Evolutionary conservation across 2,329 filamentous ascomycete species (phyloP), one percentile per base, ranked within the genome.

Genomic region (Penicillium sclerotigenum): DNA sequence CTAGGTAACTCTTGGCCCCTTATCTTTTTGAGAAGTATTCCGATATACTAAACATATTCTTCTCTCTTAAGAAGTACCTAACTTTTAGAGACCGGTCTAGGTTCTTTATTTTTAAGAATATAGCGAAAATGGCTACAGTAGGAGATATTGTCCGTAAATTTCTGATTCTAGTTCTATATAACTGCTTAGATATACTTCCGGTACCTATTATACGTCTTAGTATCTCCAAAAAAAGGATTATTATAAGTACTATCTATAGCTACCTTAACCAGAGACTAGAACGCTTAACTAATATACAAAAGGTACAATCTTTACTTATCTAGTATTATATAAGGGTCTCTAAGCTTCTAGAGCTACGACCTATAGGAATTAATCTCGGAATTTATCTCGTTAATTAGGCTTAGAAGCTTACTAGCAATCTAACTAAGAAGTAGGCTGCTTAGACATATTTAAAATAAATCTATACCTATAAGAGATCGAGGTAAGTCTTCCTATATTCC

Each of bases 1-100:
- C 85, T 83, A 0, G 83, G 82, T 0, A 89, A 70, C 64, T 89
- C 86, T 5, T 79, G 71, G 0, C 79, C 81, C 26, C 83, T 75
- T 5, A 69, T 78, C 36, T 72, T 72, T 24, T 68, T 59, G 48
- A 83, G 69, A 3, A 77, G 69, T 0, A 67, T 57, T 38, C 71
- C 52, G 3, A 80, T 74, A 59, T 78, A 73, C 0, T 67, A 40
- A 3, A 83, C 67, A 40, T 74, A 79, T 8, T 76, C 66, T 10
- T 67, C 54, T 41, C 75, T n/a, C n/a, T n/a, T n/a, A n/a, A n/a
- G n/a, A n/a, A n/a, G 1, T 14, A 60, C n/a, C 42, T 64, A 61
- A 13, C 9, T 10, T 24, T 52, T 54, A 7, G 54, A 41, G 10
- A 42, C 26, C 16, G 18, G 13, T 24, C 37, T 24, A 4, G n/a